These are phyloP conservation scores for Immersiporthe knoxdaviesiana DNA, from an alignment of 2,329 filamentous ascomycete species.

Conservation along the genomic window DNA sequence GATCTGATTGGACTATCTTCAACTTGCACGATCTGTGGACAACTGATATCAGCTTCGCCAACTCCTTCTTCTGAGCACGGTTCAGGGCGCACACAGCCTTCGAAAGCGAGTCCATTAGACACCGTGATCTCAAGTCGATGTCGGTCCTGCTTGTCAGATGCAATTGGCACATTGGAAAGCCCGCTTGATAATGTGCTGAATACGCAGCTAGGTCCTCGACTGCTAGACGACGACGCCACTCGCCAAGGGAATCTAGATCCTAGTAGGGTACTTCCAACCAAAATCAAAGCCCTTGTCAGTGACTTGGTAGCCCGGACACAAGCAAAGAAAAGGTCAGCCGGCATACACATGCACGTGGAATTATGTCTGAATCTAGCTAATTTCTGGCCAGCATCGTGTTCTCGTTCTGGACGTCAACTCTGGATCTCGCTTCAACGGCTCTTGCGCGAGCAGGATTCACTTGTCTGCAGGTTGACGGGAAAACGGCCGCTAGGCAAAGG, in stretches of 20 bases:
- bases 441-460: neutral
- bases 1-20: neutral
- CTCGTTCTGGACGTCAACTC: neutral
- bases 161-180: neutral
- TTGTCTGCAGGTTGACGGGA: neutral
- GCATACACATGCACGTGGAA: neutral
- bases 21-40: neutral
- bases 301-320: neutral
- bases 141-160: neutral
- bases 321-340: neutral
- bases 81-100: neutral
- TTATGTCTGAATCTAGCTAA: neutral
- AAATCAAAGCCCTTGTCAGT: conserved; percentile 1
- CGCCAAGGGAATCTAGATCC: neutral
- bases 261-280: neutral
- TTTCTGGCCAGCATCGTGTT: conserved; percentile 1
- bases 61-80: neutral
- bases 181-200: neutral
- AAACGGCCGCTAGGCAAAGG: neutral
- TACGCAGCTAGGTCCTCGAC: neutral
- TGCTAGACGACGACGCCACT: neutral
- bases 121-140: neutral
- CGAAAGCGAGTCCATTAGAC: neutral
- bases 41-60: neutral
- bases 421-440: neutral